These are phyloP conservation scores for Salvia hispanica DNA, from an alignment of 257 asterid species.

Conservation along the genomic window DNA sequence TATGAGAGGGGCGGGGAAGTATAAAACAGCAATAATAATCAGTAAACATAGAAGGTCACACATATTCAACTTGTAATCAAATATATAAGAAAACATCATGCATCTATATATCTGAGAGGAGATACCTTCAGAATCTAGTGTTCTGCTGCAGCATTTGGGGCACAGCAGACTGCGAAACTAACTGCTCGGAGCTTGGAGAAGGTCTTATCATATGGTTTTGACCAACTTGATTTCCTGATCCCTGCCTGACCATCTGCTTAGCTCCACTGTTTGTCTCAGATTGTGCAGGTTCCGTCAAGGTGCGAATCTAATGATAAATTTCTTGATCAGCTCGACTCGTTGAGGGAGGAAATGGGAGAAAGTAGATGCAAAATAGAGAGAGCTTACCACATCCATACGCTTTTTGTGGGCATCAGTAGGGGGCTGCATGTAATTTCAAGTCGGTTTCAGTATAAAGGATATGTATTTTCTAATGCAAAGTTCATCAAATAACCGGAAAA, in stretches of 20 bases:
- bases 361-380: not conserved
- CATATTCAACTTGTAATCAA: not conserved
- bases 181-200: slow-evolving; percentile 79
- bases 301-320: slow-evolving; percentile 51
- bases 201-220: slow-evolving; percentile 60
- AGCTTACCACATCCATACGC: slow-evolving; percentile 83
- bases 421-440: slow-evolving; percentile 59
- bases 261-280: slow-evolving; percentile 47
- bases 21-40: too few relatives aligned
- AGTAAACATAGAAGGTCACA: not conserved
- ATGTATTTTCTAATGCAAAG: not conserved
- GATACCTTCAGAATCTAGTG: slow-evolving; percentile 61
- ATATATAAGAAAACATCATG: not conserved
- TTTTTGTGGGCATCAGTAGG: slow-evolving; percentile 70
- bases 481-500: slow-evolving; percentile 12
- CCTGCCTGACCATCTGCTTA: slow-evolving; percentile 61
- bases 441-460: slow-evolving; percentile 25
- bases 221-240: slow-evolving; percentile 50
- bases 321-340: slow-evolving; percentile 14
- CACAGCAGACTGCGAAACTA: slow-evolving; percentile 60
- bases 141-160: slow-evolving; percentile 76
- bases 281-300: slow-evolving; percentile 60
- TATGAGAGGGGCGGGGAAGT: too few relatives aligned
- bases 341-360: not conserved
- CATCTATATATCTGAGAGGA: slow-evolving; percentile 4